Evolutionary conservation across 2,329 filamentous ascomycete species (phyloP).

Genomic region (Drechslera avenae): DNA sequence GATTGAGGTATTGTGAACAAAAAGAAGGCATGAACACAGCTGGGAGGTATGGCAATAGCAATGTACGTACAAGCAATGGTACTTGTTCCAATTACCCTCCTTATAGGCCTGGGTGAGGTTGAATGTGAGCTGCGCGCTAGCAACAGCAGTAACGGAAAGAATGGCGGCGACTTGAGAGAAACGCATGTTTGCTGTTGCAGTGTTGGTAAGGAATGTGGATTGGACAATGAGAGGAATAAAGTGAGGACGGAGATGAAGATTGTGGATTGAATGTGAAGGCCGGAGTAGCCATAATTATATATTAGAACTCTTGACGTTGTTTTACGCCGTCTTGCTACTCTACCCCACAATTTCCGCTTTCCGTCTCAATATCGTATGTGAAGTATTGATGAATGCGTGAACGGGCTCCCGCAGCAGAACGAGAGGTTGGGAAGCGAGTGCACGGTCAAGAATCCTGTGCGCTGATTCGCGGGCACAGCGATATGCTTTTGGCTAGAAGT

Average conservation of each 20-base stretch:
- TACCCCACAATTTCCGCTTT: neutral
- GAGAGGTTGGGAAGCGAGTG: too few species aligned
- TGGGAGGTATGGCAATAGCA: too few species aligned
- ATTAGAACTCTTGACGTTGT: too few species aligned
- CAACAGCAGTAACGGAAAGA: constrained; percentile 4
- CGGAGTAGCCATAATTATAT: too few species aligned
- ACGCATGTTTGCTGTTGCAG: constrained; percentile 1
- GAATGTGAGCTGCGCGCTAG: constrained; percentile 26
- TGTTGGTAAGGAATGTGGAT: neutral
- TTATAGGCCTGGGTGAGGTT: constrained; percentile 27
- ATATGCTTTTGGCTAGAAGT: too few species aligned
- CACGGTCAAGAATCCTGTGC: too few species aligned
- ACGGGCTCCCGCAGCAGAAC: neutral
- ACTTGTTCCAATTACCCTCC: constrained; percentile 27
- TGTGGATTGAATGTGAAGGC: neutral
- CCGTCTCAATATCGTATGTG: constrained; percentile 4
- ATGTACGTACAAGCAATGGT: constrained; percentile 29
- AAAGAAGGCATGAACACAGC: too few species aligned
- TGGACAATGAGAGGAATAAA: neutral
- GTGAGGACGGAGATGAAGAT: neutral
- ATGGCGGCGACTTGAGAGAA: constrained; percentile 5
- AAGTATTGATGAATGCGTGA: constrained; percentile 5
- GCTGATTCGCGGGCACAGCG: too few species aligned
- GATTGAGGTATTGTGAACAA: too few species aligned
- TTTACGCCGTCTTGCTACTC: too few species aligned